These are phyloP conservation scores for Ogataea methanolica DNA, from an alignment of 805 yeast species.

Conservation along the genomic window DNA sequence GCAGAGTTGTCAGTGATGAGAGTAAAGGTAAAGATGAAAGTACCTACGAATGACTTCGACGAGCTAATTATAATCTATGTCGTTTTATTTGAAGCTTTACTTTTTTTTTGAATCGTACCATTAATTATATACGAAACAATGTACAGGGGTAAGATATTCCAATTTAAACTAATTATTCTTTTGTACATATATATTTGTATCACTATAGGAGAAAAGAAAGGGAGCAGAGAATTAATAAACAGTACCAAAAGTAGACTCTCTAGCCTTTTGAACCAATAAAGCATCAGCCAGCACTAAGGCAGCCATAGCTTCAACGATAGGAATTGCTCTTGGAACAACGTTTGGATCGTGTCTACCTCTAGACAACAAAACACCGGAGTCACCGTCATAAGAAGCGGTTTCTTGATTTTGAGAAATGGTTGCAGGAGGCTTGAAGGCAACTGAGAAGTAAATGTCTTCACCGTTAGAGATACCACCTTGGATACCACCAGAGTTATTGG, in stretches of 20 bases:
- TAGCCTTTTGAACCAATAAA: slow-evolving; percentile 76
- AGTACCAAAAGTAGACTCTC: slow-evolving; percentile 51
- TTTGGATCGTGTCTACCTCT: slow-evolving; percentile 98
- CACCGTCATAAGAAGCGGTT: slow-evolving; percentile 87
- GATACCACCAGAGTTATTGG: slow-evolving; percentile 94
- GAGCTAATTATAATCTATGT: too few relatives aligned
- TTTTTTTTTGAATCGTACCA: too few relatives aligned
- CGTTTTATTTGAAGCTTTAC: too few relatives aligned
- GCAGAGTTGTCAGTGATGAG: slow-evolving; percentile 28
- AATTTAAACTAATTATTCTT: too few relatives aligned
- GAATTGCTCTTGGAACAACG: slow-evolving; percentile 97
- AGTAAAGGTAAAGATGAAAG: slow-evolving; percentile 12
- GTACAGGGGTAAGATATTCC: too few relatives aligned
- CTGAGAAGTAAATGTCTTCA: slow-evolving; percentile 88
- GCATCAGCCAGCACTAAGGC: slow-evolving; percentile 91
- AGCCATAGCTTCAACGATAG: slow-evolving; percentile 97
- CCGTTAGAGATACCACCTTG: slow-evolving; percentile 99
- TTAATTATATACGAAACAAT: too few relatives aligned
- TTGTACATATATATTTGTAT: background rate
- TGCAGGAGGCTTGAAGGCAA: slow-evolving; percentile 98
- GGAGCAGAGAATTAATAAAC: slow-evolving; percentile 17
- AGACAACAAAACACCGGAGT: slow-evolving; percentile 83
- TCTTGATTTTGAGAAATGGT: slow-evolving; percentile 91
- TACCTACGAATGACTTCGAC: slow-evolving; percentile 6
- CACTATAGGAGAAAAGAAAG: background rate